These are phyloP conservation scores for Aspergillus nidulans DNA, from an alignment of 495 filamentous ascomycete genomes.

Conservation along the genomic window DNA sequence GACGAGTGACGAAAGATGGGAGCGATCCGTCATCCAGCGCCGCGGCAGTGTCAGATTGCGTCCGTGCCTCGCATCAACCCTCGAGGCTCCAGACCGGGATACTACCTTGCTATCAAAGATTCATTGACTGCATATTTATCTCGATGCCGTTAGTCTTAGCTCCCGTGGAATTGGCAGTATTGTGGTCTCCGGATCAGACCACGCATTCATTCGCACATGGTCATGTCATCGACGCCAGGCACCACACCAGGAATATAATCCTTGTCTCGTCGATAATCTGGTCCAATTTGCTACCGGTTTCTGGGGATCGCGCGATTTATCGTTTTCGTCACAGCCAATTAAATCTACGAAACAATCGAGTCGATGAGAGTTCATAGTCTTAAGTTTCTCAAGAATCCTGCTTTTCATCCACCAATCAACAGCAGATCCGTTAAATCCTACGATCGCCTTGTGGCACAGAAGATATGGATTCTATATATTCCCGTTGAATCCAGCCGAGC, in stretches of 20 bases:
- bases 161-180: not conserved
- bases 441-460: not conserved
- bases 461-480: not conserved
- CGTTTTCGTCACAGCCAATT: not conserved
- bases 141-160: no score
- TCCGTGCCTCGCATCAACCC: not conserved
- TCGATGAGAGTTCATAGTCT: constrained; percentile 1
- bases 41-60: not conserved
- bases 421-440: not conserved
- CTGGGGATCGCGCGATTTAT: not conserved
- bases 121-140: no score
- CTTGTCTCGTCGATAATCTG: constrained; percentile 7
- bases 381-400: not conserved
- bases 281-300: not conserved
- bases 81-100: not conserved
- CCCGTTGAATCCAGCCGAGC: not conserved
- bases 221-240: not conserved
- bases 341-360: not conserved
- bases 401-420: not conserved
- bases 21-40: constrained; percentile 4
- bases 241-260: constrained; percentile 3
- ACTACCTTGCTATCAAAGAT: not conserved
- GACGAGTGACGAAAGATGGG: constrained; percentile 1
- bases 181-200: not conserved
- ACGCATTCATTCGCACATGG: not conserved